Conservation (phyloP, 208 protist species). For the Angomonas deanei region DNA sequence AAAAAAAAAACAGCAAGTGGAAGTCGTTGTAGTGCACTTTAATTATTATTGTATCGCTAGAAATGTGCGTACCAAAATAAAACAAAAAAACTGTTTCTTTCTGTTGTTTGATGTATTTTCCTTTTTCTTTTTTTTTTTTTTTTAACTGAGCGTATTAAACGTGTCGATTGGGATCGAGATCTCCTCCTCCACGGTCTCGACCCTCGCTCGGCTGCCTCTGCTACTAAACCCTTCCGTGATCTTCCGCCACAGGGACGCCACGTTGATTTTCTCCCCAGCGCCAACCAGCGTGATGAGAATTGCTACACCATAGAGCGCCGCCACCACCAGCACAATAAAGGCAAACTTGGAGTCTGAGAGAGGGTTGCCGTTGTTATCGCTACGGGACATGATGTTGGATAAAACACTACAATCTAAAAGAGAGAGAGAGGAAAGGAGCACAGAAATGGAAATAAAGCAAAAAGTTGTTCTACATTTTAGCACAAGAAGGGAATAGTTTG, state of each 20-base stretch:
- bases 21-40: too few relatives aligned
- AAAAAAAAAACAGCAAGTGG: conserved; percentile 1
- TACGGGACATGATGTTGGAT: too few relatives aligned
- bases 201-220: too few relatives aligned
- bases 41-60: too few relatives aligned
- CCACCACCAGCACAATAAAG: background rate
- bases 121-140: too few relatives aligned
- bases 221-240: too few relatives aligned
- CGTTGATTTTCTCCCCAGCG: background rate
- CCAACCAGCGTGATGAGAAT: background rate
- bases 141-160: background rate
- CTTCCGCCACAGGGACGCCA: too few relatives aligned
- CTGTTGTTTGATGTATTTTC: too few relatives aligned
- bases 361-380: background rate
- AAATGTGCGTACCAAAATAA: conserved; percentile 7
- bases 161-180: background rate
- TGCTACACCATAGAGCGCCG: background rate
- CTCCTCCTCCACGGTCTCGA: background rate
- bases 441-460: background rate
- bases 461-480: background rate
- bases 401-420: background rate
- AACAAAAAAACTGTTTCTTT: conserved; percentile 19
- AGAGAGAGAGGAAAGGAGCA: background rate
- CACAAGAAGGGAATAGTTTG: too few relatives aligned
- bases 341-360: background rate